Percentiles rank a stretch among this genome's conserved stretches.
These are phyloP conservation scores for Camelina laxa DNA, from an alignment of 345 rosid species.

Conservation along the genomic window DNA sequence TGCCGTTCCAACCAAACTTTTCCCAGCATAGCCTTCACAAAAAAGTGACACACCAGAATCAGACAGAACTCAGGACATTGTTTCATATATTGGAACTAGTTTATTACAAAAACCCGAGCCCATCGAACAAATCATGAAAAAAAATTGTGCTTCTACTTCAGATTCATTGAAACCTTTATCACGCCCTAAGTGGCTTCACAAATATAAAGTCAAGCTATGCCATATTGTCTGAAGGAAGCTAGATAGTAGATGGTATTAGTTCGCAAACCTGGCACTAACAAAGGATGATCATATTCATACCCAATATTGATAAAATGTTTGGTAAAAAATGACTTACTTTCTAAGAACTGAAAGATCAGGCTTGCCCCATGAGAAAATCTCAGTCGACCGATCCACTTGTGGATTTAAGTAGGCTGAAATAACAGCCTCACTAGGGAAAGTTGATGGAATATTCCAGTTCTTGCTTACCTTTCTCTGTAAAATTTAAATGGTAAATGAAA, in stretches of 20 bases:
- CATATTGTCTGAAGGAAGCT: background rate
- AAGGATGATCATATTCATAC: constrained; percentile 4
- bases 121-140: background rate
- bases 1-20: constrained; percentile 84
- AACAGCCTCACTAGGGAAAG: constrained; percentile 92
- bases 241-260: background rate
- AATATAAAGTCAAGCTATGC: constrained; percentile 5
- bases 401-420: constrained; percentile 77
- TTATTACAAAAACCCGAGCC: background rate
- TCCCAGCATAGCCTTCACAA: constrained; percentile 88
- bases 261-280: constrained; percentile 6
- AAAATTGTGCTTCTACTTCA: background rate
- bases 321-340: constrained; percentile 53
- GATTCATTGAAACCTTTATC: constrained; percentile 13
- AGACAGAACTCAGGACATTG: constrained; percentile 25
- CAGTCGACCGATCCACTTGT: constrained; percentile 94
- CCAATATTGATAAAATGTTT: background rate
- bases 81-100: background rate
- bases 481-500: constrained; percentile 24
- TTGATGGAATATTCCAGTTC: constrained; percentile 92
- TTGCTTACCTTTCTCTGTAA: constrained; percentile 95
- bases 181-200: constrained; percentile 1
- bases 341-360: constrained; percentile 81
- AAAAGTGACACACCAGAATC: constrained; percentile 2
- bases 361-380: constrained; percentile 90